A percentile compares a stretch with the other conserved stretches of the same genome.
Evolutionary conservation across 2,329 filamentous ascomycete genomes (phyloP).

Genomic region (Fusarium kyushuense): DNA sequence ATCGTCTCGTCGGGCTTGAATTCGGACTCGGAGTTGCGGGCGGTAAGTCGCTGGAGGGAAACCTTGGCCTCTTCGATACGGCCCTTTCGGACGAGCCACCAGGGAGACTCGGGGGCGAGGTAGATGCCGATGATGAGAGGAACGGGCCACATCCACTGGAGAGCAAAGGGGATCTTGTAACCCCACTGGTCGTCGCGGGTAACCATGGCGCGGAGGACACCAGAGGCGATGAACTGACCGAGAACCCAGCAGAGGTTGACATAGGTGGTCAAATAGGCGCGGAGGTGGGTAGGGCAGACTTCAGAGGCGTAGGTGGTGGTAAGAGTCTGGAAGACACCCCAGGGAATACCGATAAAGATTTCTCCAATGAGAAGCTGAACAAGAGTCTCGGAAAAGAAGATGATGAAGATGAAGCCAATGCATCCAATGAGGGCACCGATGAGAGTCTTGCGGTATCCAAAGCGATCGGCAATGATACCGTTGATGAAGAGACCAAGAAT

Average conservation of each 20-base stretch:
- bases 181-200: constrained; percentile 56
- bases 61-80: constrained; percentile 55
- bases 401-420: constrained; percentile 61
- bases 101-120: constrained; percentile 63
- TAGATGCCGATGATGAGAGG: constrained; percentile 58
- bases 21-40: constrained; percentile 51
- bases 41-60: constrained; percentile 56
- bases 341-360: constrained; percentile 61
- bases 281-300: constrained; percentile 58
- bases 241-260: constrained; percentile 65
- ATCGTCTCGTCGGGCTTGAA: constrained; percentile 59
- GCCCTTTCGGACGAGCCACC: constrained; percentile 61
- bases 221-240: constrained; percentile 61
- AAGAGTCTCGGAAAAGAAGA: constrained; percentile 60
- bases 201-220: constrained; percentile 57
- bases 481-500: constrained; percentile 64
- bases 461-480: constrained; percentile 61
- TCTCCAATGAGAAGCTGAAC: constrained; percentile 59
- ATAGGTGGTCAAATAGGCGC: constrained; percentile 63
- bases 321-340: constrained; percentile 61
- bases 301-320: constrained; percentile 63
- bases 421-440: constrained; percentile 56
- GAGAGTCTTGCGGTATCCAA: constrained; percentile 62
- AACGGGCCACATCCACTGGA: constrained; percentile 64
- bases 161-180: constrained; percentile 62